Evolutionary conservation across 164 flowering plant species (phyloP).

Genomic region (Piper betle): DNA sequence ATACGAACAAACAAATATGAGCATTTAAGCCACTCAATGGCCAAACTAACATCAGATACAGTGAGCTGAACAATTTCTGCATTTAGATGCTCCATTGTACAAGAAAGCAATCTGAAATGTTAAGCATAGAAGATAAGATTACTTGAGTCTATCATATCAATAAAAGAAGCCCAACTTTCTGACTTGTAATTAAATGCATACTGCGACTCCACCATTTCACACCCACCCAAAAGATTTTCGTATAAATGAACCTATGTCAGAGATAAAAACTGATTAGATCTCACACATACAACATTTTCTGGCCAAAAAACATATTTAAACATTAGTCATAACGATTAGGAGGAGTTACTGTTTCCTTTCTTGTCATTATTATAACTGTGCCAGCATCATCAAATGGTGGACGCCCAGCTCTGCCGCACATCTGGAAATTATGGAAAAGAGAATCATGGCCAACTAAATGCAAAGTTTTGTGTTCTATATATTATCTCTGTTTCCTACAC

Average conservation of each 20-base stretch:
- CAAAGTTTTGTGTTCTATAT: not conserved
- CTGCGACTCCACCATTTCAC: constrained; percentile 96
- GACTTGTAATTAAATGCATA: constrained; percentile 22
- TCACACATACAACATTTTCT: not conserved
- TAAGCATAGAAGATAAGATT: not conserved
- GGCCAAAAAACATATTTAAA: not conserved
- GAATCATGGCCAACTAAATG: not conserved
- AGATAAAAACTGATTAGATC: constrained; percentile 2
- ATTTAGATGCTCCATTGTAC: constrained; percentile 82
- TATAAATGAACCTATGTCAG: constrained; percentile 73
- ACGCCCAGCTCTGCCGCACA: constrained; percentile 97
- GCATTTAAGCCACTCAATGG: constrained; percentile 96
- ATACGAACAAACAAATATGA: constrained; percentile 84
- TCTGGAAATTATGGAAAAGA: constrained; percentile 26
- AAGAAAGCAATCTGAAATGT: constrained; percentile 62
- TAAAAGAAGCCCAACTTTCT: constrained; percentile 2
- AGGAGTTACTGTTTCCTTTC: constrained; percentile 66
- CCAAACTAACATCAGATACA: constrained; percentile 67
- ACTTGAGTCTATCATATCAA: not conserved
- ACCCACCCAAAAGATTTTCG: constrained; percentile 89
- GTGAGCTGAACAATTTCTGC: constrained; percentile 96
- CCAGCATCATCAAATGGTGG: constrained; percentile 99
- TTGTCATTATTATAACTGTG: constrained; percentile 90
- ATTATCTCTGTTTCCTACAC: not conserved
- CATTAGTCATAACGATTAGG: not conserved